Evolutionary conservation across 495 filamentous ascomycete species (phyloP), one percentile per base, ranked within the genome.

Genomic region (Penicillium goetzii): DNA sequence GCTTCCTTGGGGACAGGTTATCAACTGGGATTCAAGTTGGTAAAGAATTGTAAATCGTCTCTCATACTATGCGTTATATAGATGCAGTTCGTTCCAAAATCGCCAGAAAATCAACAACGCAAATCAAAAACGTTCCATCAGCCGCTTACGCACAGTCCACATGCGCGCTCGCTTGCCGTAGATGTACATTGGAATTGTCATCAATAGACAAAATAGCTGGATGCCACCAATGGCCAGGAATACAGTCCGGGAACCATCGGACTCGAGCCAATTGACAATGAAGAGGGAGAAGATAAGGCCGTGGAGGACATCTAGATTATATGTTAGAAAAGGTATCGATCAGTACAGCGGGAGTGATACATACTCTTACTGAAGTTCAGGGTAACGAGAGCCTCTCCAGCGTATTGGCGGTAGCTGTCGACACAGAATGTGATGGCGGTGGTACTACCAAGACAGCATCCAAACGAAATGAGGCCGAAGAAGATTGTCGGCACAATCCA

Each of bases 401-500:
- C 95, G 72, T 97, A 97, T 73, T 95, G 91, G 17, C 94, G 84
- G 73, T 97, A 97, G 66, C 89, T 91, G 73, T 99, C 94, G 26
- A 99, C 92, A 57, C 89, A 91, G 68, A 97, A 97, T 0, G 95
- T 97, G 67, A 99, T 97, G 26, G 91, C 85, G 1, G 94, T 97
- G n/a, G 94, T 97, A 52, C 89, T 92, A 1, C 93, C 94, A 11
- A 97, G 83, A 45, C 90, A 89, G 73, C 95, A 97, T 3, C 95
- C 95, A 72, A 99, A 99, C 17, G 92, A 96, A 59, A 97, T 89
- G 49, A 96, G 72, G 2, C 92, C 93, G 66, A 97, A 97, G 79
- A 97, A 97, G 0, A 96, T 72, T 0, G 94, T 97, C 2, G 95
- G 95, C 25, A 97, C 92, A 59, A 96, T 95, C 90, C 92, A 96